Conservation (phyloP, 345 rosid species). For the Raphanus raphanistrum region DNA sequence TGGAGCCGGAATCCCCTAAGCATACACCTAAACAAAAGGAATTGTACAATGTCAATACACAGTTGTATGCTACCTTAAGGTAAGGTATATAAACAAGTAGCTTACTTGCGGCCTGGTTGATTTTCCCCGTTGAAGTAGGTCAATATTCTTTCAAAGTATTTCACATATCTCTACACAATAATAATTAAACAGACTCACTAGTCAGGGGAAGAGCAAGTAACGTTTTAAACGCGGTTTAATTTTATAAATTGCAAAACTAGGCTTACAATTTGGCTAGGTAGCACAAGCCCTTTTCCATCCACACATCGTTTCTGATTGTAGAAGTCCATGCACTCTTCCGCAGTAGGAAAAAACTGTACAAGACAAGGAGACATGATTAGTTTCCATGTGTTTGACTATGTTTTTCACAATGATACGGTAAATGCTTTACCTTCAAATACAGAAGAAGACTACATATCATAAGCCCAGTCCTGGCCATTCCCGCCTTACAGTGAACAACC, state of each 20-base stretch:
- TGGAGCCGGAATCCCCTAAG: slow-evolving; percentile 89
- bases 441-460: slow-evolving; percentile 89
- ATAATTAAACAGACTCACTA: slow-evolving; percentile 1
- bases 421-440: slow-evolving; percentile 57
- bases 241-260: slow-evolving; percentile 3
- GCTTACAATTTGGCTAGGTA: slow-evolving; percentile 90
- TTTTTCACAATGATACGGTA: slow-evolving; percentile 5
- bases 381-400: slow-evolving; percentile 13
- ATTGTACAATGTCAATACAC: slow-evolving; percentile 6
- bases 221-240: background rate
- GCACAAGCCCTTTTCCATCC: slow-evolving; percentile 83
- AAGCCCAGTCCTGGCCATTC: slow-evolving; percentile 93
- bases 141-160: slow-evolving; percentile 67
- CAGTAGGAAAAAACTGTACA: slow-evolving; percentile 81
- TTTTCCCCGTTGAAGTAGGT: slow-evolving; percentile 82
- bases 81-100: background rate
- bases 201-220: slow-evolving; percentile 5
- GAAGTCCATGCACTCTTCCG: slow-evolving; percentile 85
- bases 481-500: slow-evolving; percentile 91
- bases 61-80: slow-evolving; percentile 7
- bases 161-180: slow-evolving; percentile 68
- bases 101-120: slow-evolving; percentile 77
- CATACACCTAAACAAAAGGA: slow-evolving; percentile 60
- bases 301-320: slow-evolving; percentile 85
- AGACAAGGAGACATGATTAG: slow-evolving; percentile 17